Percentiles rank a stretch among this genome's conserved stretches.
phyloP scores from a whole-genome alignment of 208 protist genomes.

The Balamuthia mandrillaris region DNA sequence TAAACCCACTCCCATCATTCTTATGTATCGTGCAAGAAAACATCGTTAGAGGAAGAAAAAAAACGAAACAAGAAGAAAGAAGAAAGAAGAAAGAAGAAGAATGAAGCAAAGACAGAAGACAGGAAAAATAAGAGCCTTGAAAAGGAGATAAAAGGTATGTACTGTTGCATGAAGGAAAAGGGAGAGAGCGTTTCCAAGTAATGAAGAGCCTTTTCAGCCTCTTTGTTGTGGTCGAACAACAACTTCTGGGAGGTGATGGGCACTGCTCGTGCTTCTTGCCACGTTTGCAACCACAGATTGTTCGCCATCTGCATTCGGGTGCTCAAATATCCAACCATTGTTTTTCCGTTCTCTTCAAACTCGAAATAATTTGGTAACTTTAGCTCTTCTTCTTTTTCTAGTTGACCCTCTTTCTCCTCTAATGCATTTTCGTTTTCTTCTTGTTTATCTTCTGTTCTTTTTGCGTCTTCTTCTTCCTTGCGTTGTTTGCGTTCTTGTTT shows the following conservation, averaged over 20 bases:
- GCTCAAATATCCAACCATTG: constrained; percentile 27
- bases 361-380: neutral
- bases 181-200: neutral
- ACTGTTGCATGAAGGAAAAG: constrained; percentile 17
- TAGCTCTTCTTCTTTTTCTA: neutral
- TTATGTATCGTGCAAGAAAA: too few species aligned
- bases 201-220: constrained; percentile 52
- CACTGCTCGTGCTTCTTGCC: constrained; percentile 34
- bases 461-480: neutral
- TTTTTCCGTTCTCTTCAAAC: neutral
- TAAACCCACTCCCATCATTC: too few species aligned
- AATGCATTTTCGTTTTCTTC: neutral
- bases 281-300: constrained; percentile 54
- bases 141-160: too few species aligned
- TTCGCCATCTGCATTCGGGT: constrained; percentile 33
- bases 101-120: too few species aligned
- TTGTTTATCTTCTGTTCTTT: neutral
- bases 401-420: neutral
- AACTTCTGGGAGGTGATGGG: constrained; percentile 41
- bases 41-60: too few species aligned
- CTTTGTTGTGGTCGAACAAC: constrained; percentile 55
- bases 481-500: neutral
- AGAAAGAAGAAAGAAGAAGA: too few species aligned
- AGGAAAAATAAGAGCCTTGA: too few species aligned
- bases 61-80: too few species aligned